Conservation (phyloP, 2,329 filamentous ascomycete genomes). For the Cadophora sp. region DNA sequence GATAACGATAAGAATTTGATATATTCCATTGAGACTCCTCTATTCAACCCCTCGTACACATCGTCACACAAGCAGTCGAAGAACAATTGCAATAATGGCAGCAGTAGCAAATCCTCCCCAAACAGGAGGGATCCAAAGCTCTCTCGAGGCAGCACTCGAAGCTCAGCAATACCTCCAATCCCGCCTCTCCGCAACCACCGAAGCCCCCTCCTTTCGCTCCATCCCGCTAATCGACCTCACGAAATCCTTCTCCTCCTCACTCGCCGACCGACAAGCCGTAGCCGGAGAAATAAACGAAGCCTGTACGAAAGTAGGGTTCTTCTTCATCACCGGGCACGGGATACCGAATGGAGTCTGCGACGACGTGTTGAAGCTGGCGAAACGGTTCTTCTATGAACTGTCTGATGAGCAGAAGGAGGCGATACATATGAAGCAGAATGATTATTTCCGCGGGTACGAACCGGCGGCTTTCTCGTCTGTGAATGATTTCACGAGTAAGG, state of each 20-base stretch:
- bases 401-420: conserved; percentile 53
- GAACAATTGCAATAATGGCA: conserved; percentile 13
- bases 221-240: conserved; percentile 44
- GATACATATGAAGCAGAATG: conserved; percentile 48
- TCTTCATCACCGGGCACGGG: conserved; percentile 53
- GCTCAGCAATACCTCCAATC: conserved; percentile 40
- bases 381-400: conserved; percentile 55
- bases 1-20: conserved; percentile 11
- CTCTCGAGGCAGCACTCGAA: conserved; percentile 38
- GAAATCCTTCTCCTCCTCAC: conserved; percentile 40
- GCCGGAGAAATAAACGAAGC: conserved; percentile 41
- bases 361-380: conserved; percentile 50
- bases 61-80: not conserved
- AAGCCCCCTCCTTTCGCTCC: conserved; percentile 35
- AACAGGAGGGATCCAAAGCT: conserved; percentile 20
- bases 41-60: not conserved
- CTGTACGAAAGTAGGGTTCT: conserved; percentile 43
- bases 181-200: conserved; percentile 33
- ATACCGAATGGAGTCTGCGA: conserved; percentile 51
- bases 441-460: conserved; percentile 57
- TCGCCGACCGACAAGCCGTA: conserved; percentile 37
- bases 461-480: conserved; percentile 54
- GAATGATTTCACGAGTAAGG: conserved; percentile 52
- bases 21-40: not conserved
- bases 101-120: conserved; percentile 13